Base-by-base conservation (phyloP, 768 basidiomycete genomes). In the Solioccasus polychromus region DNA sequence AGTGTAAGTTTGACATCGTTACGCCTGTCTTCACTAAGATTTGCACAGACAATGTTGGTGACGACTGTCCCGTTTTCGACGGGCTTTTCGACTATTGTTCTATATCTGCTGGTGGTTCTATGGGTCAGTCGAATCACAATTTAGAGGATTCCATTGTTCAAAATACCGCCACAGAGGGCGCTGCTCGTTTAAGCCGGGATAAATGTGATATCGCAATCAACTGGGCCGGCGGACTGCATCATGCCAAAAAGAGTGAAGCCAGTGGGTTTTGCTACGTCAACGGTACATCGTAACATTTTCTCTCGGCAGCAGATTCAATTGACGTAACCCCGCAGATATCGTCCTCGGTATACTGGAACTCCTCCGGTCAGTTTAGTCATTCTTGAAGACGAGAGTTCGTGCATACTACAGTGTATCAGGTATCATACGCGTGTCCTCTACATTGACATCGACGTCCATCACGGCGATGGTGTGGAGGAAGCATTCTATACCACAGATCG, bases 261-360 rank as follows among this genome's bases (percentile, higher is more conserved):
- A 94, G 91, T 57, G 96, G 96, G 2, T 99, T 99, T 68, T 99
- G 96, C 70, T 99, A 98, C 64, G 91, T 98, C 35, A 98, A 98
- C 59, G 95, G 93, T 93, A 48, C 31, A 35, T 15, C 15, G 25
- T 32, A 36, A 39, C 19, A 30, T 35, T 46, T 25, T n/a, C 25
- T 30, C 36, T 18, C 22, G 14, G 10, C 7, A 22, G 20, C 11
- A 28, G 18, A 23, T 26, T 20, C n/a, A 26, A 14, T 50, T 42
- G 46, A 45, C 42, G 25, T 45, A 10, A 36, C 24, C 38, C n/a
- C 31, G 2, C 57, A 96, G 95, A 98, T 61, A 98, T 98, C 54
- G 96, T 99, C 7, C 79, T 99, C 17, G 95, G 95, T 3, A 95
- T 98, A 48, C 76, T 98, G 24, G 96, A 98, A 65, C 78, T 99